Conservation (phyloP, 1,284 basidiomycete genomes). For the Caloboletus firmus region DNA sequence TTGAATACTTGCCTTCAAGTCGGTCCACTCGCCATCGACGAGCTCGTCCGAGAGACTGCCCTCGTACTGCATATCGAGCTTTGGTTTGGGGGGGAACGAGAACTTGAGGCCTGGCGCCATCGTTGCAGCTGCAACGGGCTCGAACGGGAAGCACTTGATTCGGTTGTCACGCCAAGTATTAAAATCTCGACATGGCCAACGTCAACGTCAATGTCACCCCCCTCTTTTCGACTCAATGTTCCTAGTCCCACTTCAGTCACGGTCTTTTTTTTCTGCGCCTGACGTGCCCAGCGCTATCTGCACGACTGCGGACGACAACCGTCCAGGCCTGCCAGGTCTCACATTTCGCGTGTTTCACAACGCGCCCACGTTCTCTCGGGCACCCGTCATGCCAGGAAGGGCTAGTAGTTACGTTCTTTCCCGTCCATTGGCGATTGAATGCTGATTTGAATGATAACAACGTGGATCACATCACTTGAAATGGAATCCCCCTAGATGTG, state of each 20-base stretch:
- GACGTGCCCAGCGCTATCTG: not conserved
- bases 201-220: constrained; percentile 17
- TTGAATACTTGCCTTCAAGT: constrained; percentile 17
- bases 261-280: too few species aligned
- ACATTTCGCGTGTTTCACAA: not conserved
- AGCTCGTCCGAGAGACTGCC: constrained; percentile 13
- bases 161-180: constrained; percentile 6
- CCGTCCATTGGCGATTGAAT: not conserved
- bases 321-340: not conserved
- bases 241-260: not conserved
- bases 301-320: not conserved
- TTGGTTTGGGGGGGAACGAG: constrained; percentile 6
- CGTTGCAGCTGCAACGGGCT: not conserved
- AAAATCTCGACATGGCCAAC: constrained; percentile 2
- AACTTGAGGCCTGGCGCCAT: constrained; percentile 4
- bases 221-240: too few species aligned
- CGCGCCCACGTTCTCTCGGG: not conserved
- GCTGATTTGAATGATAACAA: not conserved
- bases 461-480: not conserved
- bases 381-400: not conserved
- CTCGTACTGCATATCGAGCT: not conserved
- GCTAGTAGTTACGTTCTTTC: not conserved
- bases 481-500: not conserved
- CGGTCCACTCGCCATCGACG: constrained; percentile 23
- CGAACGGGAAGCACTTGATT: not conserved